phyloP scores from a whole-genome alignment of 2,329 filamentous ascomycete species.

The Westerdykella sp. region DNA sequence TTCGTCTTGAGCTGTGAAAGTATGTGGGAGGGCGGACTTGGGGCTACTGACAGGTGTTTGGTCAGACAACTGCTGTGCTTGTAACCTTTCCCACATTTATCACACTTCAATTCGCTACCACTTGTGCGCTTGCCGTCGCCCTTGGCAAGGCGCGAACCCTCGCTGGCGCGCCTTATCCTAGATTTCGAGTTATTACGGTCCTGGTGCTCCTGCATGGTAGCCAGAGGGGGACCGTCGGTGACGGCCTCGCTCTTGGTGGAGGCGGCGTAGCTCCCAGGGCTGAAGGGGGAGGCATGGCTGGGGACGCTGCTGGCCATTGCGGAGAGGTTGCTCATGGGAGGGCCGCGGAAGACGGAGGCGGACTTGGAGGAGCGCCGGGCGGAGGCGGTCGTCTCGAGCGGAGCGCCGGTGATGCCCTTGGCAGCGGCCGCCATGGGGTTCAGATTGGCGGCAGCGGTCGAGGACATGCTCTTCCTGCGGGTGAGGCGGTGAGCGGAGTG shows the following conservation, averaged over 20 bases:
- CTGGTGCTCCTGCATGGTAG: conserved; percentile 34
- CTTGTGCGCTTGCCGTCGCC: conserved; percentile 72
- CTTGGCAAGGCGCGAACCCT: conserved; percentile 76
- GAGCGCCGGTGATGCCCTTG: conserved; percentile 58
- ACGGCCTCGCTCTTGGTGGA: conserved; percentile 53
- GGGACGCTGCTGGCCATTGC: conserved; percentile 65
- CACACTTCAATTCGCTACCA: conserved; percentile 84
- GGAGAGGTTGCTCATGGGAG: conserved; percentile 53
- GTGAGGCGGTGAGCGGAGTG: conserved; percentile 81
- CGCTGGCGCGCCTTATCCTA: conserved; percentile 64
- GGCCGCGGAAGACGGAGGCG: conserved; percentile 38
- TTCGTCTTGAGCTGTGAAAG: conserved; percentile 38
- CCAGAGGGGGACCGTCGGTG: conserved; percentile 61
- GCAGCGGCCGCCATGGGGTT: conserved; percentile 66
- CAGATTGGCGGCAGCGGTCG: conserved; percentile 64
- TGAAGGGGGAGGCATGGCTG: conserved; percentile 40
- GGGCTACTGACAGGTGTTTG: conserved; percentile 97
- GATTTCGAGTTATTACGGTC: conserved; percentile 46
- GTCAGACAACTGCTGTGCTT: conserved; percentile 99
- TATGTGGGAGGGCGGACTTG: conserved; percentile 40
- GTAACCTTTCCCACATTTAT: conserved; percentile 98
- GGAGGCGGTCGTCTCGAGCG: conserved; percentile 48
- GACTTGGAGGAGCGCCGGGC: conserved; percentile 65
- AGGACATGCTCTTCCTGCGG: conserved; percentile 87
- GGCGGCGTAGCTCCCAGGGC: conserved; percentile 32